Conservation (phyloP, 306 rosid species). For the Senna siamea region DNA sequence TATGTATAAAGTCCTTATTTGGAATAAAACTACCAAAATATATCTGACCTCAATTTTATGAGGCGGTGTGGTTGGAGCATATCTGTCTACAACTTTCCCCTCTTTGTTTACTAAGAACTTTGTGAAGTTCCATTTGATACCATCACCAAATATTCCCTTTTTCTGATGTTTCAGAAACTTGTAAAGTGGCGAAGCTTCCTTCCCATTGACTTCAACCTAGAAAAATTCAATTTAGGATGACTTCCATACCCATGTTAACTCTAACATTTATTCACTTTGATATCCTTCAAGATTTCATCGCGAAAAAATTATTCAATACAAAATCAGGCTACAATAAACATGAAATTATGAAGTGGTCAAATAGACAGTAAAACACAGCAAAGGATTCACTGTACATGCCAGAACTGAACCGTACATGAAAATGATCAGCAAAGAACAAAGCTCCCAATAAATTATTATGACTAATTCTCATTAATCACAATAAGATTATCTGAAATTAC, state of each 20-base stretch:
- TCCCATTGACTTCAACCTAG: conserved; percentile 85
- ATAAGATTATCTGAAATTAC: conserved; percentile 47
- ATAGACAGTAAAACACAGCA: neutral
- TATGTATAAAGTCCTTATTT: neutral
- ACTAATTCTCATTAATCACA: neutral
- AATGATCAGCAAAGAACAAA: neutral
- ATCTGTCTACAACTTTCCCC: conserved; percentile 85
- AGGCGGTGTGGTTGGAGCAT: conserved; percentile 89
- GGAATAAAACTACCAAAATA: conserved; percentile 31
- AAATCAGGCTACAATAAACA: conserved; percentile 6
- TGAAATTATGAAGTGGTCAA: neutral
- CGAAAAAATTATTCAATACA: neutral
- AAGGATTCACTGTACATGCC: neutral
- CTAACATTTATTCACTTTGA: neutral
- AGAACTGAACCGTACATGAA: conserved; percentile 11
- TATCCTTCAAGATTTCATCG: conserved; percentile 11
- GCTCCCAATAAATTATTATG: neutral
- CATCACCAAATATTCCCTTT: conserved; percentile 82
- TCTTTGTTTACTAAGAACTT: conserved; percentile 84
- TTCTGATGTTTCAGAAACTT: conserved; percentile 71
- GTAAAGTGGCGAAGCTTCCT: conserved; percentile 70
- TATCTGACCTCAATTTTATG: conserved; percentile 75
- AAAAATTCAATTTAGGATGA: conserved; percentile 27
- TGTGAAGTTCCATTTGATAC: conserved; percentile 95
- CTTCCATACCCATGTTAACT: conserved; percentile 1